Evolutionary conservation across 164 flowering plant species (phyloP).

Genomic region (Saururus chinensis): DNA sequence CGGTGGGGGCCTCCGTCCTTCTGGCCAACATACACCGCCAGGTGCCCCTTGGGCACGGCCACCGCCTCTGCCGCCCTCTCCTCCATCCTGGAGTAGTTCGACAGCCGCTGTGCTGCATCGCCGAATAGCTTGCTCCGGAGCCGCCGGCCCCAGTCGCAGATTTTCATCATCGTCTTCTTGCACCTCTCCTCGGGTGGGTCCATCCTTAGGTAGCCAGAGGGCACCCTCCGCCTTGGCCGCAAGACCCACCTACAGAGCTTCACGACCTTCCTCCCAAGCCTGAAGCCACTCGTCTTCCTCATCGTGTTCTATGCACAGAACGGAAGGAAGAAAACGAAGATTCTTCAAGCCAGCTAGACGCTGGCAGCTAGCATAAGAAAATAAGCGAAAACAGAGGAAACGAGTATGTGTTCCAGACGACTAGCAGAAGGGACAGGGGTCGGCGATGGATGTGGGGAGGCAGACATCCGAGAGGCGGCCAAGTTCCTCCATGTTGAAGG

Average conservation of each 20-base stretch:
- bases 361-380: not conserved
- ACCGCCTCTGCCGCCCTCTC: constrained; percentile 16
- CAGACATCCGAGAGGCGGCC: constrained; percentile 41
- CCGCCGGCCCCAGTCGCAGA: constrained; percentile 37
- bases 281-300: constrained; percentile 48
- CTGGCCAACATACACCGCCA: constrained; percentile 81
- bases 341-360: not conserved
- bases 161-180: constrained; percentile 24
- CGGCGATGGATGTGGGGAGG: constrained; percentile 39
- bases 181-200: not conserved
- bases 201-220: constrained; percentile 11
- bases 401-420: too few relatives aligned
- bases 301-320: constrained; percentile 7
- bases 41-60: constrained; percentile 61
- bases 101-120: constrained; percentile 7
- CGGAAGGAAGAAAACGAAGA: not conserved
- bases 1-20: constrained; percentile 51
- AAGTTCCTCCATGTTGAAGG: too few relatives aligned
- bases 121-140: constrained; percentile 18
- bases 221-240: constrained; percentile 11
- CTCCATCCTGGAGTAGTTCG: constrained; percentile 20
- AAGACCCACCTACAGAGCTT: constrained; percentile 24
- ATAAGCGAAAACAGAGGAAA: too few relatives aligned
- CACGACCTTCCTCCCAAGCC: constrained; percentile 28
- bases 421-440: constrained; percentile 62